Percentiles rank a stretch among this genome's conserved stretches.
phyloP scores from a whole-genome alignment of 2,329 filamentous ascomycete species.

The Acrodontium crateriforme region DNA sequence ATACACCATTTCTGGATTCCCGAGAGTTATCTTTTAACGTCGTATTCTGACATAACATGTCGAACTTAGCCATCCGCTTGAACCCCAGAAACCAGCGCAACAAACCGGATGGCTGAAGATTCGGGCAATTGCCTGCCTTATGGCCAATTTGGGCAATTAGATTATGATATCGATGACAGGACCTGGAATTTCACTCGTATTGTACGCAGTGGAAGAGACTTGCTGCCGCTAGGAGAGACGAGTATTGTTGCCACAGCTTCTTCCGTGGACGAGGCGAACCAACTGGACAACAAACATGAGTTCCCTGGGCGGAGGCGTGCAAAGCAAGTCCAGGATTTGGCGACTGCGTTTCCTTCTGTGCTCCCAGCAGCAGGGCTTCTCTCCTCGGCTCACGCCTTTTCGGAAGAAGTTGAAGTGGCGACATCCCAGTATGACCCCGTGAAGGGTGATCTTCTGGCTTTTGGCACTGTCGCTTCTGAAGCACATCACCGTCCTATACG shows the following conservation, averaged over 20 bases:
- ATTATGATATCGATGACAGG: constrained; percentile 34
- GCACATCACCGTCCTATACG: constrained; percentile 18
- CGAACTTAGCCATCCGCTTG: too few relatives aligned
- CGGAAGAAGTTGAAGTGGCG: constrained; percentile 20
- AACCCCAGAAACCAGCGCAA: constrained; percentile 4
- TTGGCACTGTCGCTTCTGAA: constrained; percentile 40
- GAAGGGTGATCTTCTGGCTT: constrained; percentile 35
- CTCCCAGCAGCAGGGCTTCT: constrained; percentile 11
- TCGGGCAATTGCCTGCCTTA: constrained; percentile 35
- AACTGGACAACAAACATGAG: constrained; percentile 2
- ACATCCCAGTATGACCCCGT: constrained; percentile 25
- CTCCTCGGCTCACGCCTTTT: constrained; percentile 11
- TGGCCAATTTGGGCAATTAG: constrained; percentile 39
- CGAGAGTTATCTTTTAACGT: background rate
- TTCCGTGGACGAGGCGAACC: background rate
- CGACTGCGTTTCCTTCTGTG: constrained; percentile 11
- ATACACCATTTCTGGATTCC: background rate
- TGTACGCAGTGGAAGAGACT: background rate
- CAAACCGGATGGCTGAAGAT: constrained; percentile 44
- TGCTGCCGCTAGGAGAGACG: constrained; percentile 17
- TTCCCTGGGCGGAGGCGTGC: too few relatives aligned
- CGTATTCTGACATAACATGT: background rate
- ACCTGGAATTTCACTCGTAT: constrained; percentile 28
- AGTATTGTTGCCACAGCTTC: constrained; percentile 7
- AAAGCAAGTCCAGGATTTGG: constrained; percentile 10